Evolutionary conservation across 257 asterid species (phyloP).

Genomic region (Solanum chiquidenum): DNA sequence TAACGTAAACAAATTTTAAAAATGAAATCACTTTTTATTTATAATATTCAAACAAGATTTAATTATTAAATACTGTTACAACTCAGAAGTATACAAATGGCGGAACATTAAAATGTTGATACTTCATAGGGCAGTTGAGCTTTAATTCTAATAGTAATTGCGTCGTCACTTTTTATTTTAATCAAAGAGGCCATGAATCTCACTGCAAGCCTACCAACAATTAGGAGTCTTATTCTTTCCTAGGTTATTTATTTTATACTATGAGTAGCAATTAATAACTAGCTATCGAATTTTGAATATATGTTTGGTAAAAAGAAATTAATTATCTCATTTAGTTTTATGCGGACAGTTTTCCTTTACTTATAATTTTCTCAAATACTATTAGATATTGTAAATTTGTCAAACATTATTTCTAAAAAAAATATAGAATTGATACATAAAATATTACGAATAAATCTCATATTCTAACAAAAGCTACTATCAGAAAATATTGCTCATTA

Average conservation of each 20-base stretch:
- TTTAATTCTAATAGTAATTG: background rate
- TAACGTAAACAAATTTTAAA: background rate
- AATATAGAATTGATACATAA: background rate
- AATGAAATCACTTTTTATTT: background rate
- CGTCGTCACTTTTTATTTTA: background rate
- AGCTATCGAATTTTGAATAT: background rate
- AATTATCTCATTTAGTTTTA: background rate
- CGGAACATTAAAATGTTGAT: background rate
- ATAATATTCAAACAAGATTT: background rate
- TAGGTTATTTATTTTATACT: background rate
- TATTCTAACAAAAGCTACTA: background rate
- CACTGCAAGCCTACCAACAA: background rate
- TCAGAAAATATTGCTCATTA: background rate
- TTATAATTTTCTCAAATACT: background rate
- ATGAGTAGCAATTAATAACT: background rate
- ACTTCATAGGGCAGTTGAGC: background rate
- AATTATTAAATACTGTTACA: background rate
- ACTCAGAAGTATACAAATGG: background rate
- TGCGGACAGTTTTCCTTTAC: background rate
- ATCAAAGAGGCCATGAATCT: background rate
- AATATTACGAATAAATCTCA: background rate
- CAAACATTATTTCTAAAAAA: background rate
- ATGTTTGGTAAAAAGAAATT: background rate
- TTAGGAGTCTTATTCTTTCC: background rate
- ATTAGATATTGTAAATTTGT: background rate